phyloP scores from a whole-genome alignment of 352 stramenopile species.

The Pythium monospermum region DNA sequence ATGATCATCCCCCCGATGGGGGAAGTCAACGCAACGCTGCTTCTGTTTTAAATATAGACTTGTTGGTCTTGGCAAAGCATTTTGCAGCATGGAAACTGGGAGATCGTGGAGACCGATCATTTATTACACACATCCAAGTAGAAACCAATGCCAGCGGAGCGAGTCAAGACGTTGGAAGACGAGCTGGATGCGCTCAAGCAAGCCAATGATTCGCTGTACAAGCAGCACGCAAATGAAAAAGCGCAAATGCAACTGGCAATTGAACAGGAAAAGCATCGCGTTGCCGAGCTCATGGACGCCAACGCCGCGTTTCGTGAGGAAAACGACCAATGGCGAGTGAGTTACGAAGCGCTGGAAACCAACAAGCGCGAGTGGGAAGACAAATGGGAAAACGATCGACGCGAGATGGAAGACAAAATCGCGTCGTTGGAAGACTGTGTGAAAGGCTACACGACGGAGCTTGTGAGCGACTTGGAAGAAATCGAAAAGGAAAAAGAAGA shows the following conservation, averaged over 20 bases:
- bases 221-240: constrained; percentile 69
- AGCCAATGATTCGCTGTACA: constrained; percentile 55
- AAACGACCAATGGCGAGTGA: constrained; percentile 51
- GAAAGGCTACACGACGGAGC: constrained; percentile 42
- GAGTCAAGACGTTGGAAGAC: constrained; percentile 34
- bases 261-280: constrained; percentile 52
- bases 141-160: constrained; percentile 25
- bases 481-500: constrained; percentile 43
- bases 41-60: no score
- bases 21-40: no score
- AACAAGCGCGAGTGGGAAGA: constrained; percentile 48
- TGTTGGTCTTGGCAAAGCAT: no score
- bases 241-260: constrained; percentile 70
- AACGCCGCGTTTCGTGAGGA: constrained; percentile 47
- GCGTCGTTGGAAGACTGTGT: constrained; percentile 42
- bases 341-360: constrained; percentile 52
- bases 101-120: neutral
- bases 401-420: constrained; percentile 49
- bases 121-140: neutral
- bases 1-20: no score
- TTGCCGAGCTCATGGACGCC: constrained; percentile 34
- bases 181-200: constrained; percentile 47
- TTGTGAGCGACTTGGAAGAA: constrained; percentile 42
- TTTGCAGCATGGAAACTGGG: no score
- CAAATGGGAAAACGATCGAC: constrained; percentile 35